Base-by-base conservation (phyloP, 2,329 filamentous ascomycete species). In the Lecanoromycetidae sp. region DNA sequence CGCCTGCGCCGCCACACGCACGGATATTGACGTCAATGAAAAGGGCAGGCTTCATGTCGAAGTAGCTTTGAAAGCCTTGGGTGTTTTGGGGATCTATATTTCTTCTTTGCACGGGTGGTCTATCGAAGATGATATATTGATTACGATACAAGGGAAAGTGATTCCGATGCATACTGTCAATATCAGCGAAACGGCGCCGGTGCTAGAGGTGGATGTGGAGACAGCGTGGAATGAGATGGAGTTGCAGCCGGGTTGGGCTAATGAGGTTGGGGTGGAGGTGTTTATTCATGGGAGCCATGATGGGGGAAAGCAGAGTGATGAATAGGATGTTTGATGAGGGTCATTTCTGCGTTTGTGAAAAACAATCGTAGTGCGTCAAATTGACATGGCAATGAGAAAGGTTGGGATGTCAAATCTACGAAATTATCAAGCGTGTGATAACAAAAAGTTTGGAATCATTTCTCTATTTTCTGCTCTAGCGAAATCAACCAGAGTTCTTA, bases 181-280 rank as follows among this genome's bases (percentile, higher is more conserved):
- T 25, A 66, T 80, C 77, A 71, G 43, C 62, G 67, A 26, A 57
- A 59, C n/a, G 67, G 56, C 62, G 0, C 69, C 71, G 49, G 75
- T 96, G 6, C 63, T 96, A 26, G 80, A 86, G 55, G 75, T 96
- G 46, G 85, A 96, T 67, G 63, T 86, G 10, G 74, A 79, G 55
- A 70, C 66, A 25, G 90, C 90, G 1, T 96, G 87, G 87, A 74
- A 75, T 37, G 77, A 84, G 57, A 73, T 87, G 68, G 75, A 72
- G 0, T 69, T 91, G 46, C 67, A 78, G 49, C 73, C 76, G 30
- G 79, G 82, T 6, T 93, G 84, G 81, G 82, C 79, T 54, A 94
- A 94, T 60, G 84, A 93, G 61, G 74, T 87, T 30, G 71, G 76
- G 51, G 67, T 93, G 34, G 80, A 80, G 60, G 62, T 87, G 4